Conservation (phyloP, 768 basidiomycete species). For the Boletus eberwhitei region DNA sequence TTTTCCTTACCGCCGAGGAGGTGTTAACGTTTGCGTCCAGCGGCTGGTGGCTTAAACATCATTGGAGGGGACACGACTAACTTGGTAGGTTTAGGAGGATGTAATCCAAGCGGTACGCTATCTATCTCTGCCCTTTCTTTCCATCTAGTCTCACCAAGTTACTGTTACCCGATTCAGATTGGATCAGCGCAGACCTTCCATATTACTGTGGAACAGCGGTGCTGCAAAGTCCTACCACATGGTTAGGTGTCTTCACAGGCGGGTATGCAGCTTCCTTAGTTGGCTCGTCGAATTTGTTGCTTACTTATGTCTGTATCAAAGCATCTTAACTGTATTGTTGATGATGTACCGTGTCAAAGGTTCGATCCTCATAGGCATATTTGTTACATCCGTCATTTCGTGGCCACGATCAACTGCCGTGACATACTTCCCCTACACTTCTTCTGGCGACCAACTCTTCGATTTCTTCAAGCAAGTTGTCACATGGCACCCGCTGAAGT, state of each 20-base stretch:
- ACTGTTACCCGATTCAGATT: slow-evolving; percentile 34
- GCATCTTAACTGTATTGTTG: slow-evolving; percentile 71
- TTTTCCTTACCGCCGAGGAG: not conserved
- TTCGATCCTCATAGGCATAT: slow-evolving; percentile 78
- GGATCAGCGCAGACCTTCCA: slow-evolving; percentile 40
- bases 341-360: slow-evolving; percentile 86
- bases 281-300: not conserved
- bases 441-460: slow-evolving; percentile 65
- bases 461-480: slow-evolving; percentile 85
- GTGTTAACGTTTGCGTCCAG: slow-evolving; percentile 32
- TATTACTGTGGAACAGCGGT: slow-evolving; percentile 63
- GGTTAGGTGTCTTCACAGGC: slow-evolving; percentile 85
- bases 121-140: not conserved
- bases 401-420: slow-evolving; percentile 84
- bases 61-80: slow-evolving; percentile 72
- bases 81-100: slow-evolving; percentile 76
- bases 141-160: slow-evolving; percentile 5
- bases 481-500: slow-evolving; percentile 61
- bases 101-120: slow-evolving; percentile 46
- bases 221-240: slow-evolving; percentile 73
- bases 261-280: slow-evolving; percentile 47
- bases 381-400: slow-evolving; percentile 80
- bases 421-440: slow-evolving; percentile 77
- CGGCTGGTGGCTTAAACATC: slow-evolving; percentile 64
- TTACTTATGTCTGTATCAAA: slow-evolving; percentile 22